Base-by-base conservation (phyloP, 2,329 filamentous ascomycete genomes). In the Trichoderma aggressivum region DNA sequence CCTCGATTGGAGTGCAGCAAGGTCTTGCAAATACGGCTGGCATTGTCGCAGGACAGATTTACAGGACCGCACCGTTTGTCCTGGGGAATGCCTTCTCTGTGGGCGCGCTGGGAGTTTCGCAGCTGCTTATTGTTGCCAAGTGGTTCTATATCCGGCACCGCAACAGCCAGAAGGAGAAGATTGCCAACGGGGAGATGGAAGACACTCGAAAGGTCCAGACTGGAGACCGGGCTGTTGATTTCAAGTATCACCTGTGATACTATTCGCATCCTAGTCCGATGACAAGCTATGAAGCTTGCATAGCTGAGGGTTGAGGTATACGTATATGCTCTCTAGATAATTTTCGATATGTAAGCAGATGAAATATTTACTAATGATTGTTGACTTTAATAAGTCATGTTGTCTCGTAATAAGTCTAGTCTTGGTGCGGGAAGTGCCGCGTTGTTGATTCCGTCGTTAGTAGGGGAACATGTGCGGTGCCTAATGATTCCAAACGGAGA, bases 181-280 rank as follows among this genome's bases (percentile, higher is more conserved):
- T 76, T 83, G 75, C 76, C 2, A 80, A 68, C 24, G 84, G 84
- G 0, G 79, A 84, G 71, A 79, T 79, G 14, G 80, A 82, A 70
- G 85, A 86, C 72, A 81, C 73, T 47, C 77, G 85, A 60, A 82
- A 80, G 66, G 79, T 86, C 1, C 82, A 77, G 74, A 84, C 82
- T 0, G 85, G 85, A 2, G 85, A 86, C 73, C 75, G 80, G 24
- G 84, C 80, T 43, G 71, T 85, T 66, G 84, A 86, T 66, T 87
- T 86, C 72, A 81, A 79, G 55, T 87, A 86, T 74, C 83, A 84
- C 75, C 66, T 79, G 16, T 80, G 73, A 47, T 8, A 11, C 34
- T 12, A 4, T 12, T 30, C n/a, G 10, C 5, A 50, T 21, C n/a
- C 4, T 0, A 21, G 8, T 56, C 3, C 7, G 12, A 32, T 56